Evolutionary conservation across 202 grass and related monocot species (phyloP), one percentile per base, ranked within the genome.

Genomic region (Schoenoplectus triqueter): DNA sequence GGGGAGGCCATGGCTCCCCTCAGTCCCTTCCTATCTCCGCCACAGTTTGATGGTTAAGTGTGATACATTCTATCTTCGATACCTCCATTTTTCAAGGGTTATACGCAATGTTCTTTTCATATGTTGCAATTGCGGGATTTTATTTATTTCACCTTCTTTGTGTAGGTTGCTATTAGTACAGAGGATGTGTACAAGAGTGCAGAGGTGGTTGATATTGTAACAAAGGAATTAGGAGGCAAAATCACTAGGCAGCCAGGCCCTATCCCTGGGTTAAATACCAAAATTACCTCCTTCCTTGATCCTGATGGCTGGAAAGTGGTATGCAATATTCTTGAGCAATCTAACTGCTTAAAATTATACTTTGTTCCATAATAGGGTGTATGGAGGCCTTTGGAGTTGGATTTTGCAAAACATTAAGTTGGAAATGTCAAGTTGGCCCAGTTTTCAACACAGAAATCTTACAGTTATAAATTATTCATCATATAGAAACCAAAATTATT

Each of bases 271-370:
- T 67, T 98, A 50, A 94, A 90, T 86, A 98, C 91, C 9, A 98
- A 98, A 90, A 95, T 98, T 5, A 65, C 90, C 73, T 94, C 93
- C 79, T 98, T 98, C 77, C 88, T 98, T 84, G 96, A 98, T 85
- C 96, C 96, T 66, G 96, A 98, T 94, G 96, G 96, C 84, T 99
- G 93, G 96, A 99, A 99, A 99, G 86, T 90, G 90, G 96, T 94
- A 95, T 63, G 84, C 54, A 45, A 18, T 62, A 6, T 20, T 56
- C 45, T 45, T 80, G 47, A 57, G 45, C 62, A 19, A 41, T 82
- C 78, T 0, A 51, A 84, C 72, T 70, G 31, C 11, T 84, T 66
- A 90, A 9, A 66, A 17, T 39, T 84, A 15, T 31, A 13, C 11
- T 59, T 59, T 85, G 56, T 68, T 52, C 19, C 39, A 15, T 3